Evolutionary conservation across 345 rosid species (phyloP).

Genomic region (Salix exigua): DNA sequence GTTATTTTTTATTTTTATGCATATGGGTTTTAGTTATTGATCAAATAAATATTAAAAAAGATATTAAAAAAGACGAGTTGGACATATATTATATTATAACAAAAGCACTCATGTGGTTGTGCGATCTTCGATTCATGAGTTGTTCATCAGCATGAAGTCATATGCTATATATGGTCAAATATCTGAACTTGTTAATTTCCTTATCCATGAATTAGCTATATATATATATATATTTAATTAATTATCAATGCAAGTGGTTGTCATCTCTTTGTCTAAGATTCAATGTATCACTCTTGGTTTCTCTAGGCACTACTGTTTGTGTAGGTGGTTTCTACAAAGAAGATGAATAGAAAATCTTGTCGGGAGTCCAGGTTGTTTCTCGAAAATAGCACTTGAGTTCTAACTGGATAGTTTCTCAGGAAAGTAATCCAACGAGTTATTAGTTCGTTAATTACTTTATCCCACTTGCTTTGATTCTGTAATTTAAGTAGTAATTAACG

Average conservation of each 20-base stretch:
- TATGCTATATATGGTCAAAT: too few species aligned
- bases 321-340: not conserved
- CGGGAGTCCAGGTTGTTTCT: not conserved
- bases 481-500: not conserved
- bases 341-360: not conserved
- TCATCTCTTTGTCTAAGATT: not conserved
- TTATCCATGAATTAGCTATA: too few species aligned
- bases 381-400: not conserved
- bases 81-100: too few species aligned
- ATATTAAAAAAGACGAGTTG: too few species aligned
- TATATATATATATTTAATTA: too few species aligned
- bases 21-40: too few species aligned
- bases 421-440: not conserved
- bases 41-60: too few species aligned
- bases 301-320: not conserved
- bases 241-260: not conserved
- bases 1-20: too few species aligned
- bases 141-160: too few species aligned
- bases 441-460: not conserved
- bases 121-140: too few species aligned
- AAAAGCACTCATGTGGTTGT: too few species aligned
- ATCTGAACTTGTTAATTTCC: too few species aligned
- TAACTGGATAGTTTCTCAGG: not conserved
- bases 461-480: not conserved
- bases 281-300: not conserved